Evolutionary conservation across 495 filamentous ascomycete species (phyloP), one percentile per base, ranked within the genome.

Genomic region (Trichocladium antarcticum): DNA sequence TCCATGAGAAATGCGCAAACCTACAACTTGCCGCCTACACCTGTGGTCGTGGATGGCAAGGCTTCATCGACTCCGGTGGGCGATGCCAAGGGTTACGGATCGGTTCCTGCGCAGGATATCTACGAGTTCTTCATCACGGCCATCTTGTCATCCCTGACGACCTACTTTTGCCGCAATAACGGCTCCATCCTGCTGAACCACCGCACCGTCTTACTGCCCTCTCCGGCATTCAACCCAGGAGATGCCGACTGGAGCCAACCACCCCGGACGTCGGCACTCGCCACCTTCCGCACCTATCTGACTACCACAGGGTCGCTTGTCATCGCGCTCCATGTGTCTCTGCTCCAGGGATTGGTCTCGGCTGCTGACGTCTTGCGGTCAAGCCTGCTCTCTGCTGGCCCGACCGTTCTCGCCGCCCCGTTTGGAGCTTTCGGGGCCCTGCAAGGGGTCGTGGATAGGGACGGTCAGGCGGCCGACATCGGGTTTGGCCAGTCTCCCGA

Each of bases 271-370:
- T 58, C 60, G 7, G 64, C 66, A 11, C 51, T 74, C n/a, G 71
- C 66, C 19, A 73, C 67, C 3, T 63, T 75, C 35, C 68, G 70
- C 6, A 66, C 67, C 20, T 74, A 75, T 32, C 50, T 75, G 37
- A 74, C 72, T 1, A 73, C 72, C 10, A 72, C 65, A 1, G 72
- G 72, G 5, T 67, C 68, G 19, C 59, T 75, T 10, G 57, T 73
- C 38, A 68, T 74, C 39, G 68, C 64, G 10, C 46, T 74, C 9
- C 59, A 58, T 29, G 65, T 73, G 15, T 64, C 69, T 3, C 47
- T 66, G 15, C 59, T 65, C 6, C 55, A 67, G 19, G 68, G 63
- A 9, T 50, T 75, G 24, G 46, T 66, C 10, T 66, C 60, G 2
- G 58, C 67, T n/a, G 66, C 68, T 1, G 64, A 71, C 27, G 59